A percentile compares a stretch with the other conserved stretches of the same genome.
These are phyloP conservation scores for Schizonepeta tenuifolia DNA, from an alignment of 257 asterid species.

Conservation along the genomic window DNA sequence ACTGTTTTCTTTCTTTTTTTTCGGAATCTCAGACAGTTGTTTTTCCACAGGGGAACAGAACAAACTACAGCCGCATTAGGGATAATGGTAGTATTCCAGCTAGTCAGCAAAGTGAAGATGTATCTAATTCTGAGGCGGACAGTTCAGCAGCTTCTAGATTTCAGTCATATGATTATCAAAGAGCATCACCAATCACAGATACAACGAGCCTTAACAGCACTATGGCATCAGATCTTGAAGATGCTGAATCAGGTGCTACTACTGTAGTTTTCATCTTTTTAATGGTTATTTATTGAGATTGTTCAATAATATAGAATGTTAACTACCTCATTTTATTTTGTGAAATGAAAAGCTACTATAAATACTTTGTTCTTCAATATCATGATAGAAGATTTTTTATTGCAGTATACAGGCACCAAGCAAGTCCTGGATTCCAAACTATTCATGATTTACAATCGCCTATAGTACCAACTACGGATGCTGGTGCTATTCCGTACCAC, in stretches of 20 bases:
- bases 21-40: conserved; percentile 29
- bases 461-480: conserved; percentile 34
- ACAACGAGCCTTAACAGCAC: conserved; percentile 68
- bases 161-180: conserved; percentile 62
- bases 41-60: conserved; percentile 69
- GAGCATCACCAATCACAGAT: conserved; percentile 71
- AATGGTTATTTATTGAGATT: background rate
- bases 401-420: conserved; percentile 74
- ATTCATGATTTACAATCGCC: conserved; percentile 48
- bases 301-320: conserved; percentile 9
- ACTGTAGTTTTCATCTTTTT: conserved; percentile 23
- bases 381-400: conserved; percentile 28
- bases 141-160: conserved; percentile 60
- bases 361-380: conserved; percentile 29
- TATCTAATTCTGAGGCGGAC: conserved; percentile 53
- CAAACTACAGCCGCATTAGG: conserved; percentile 61
- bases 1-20: conserved; percentile 5
- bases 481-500: conserved; percentile 48
- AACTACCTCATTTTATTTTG: conserved; percentile 5
- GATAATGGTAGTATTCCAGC: conserved; percentile 52
- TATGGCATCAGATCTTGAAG: conserved; percentile 82
- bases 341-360: conserved; percentile 16
- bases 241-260: conserved; percentile 90
- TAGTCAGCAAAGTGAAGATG: conserved; percentile 50
- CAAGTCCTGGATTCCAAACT: conserved; percentile 62